Base-by-base conservation (phyloP, 2,329 filamentous ascomycete species). In the Fulvia fulva region DNA sequence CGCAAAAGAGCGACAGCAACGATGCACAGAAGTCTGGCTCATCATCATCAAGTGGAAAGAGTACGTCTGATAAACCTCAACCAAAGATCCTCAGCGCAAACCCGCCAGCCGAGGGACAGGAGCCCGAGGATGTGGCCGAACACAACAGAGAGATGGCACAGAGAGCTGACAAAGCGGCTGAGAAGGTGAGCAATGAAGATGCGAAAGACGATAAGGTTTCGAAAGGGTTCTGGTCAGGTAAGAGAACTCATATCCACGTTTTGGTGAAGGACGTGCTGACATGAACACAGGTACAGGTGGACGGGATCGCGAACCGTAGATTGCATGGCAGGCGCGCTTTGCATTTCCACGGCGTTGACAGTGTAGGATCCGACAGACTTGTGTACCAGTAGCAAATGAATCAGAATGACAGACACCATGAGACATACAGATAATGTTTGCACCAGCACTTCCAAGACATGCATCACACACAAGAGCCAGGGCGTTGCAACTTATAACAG, bases 71-170 rank as follows among this genome's bases (percentile, higher is more conserved):
- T 37, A 46, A 43, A 5, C 28, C 58, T 26, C 47, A 60, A 41
- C 55, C 55, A 23, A 60, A 57, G 25, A 60, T 62, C 34, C 46
- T 55, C 12, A 50, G 25, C n/a, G 51, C 30, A 16, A 60, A 53
- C 41, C 60, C 54, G n/a, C 51, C 57, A 8, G 53, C 53, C 6
- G 34, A 59, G n/a, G 54, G 52, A 14, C 25, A 62, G 41, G 41
- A 58, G 41, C 23, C 50, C 16, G 52, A 55, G 45, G 57, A 58
- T 4, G 53, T 58, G 21, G 30, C 23, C 14, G 56, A 55, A 22
- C 55, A 70, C 68, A 19, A 69, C 70, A 63, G 76, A 73, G 66
- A 76, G 75, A 56, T 80, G 77, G 76, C 70, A 73, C 32, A 74
- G 72, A 56, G 78, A 76, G 76, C 58, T 74, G 52, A 67, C 67